These are phyloP conservation scores for Flaveria sonorensis DNA, from an alignment of 129 eudicot genomes.

Conservation along the genomic window DNA sequence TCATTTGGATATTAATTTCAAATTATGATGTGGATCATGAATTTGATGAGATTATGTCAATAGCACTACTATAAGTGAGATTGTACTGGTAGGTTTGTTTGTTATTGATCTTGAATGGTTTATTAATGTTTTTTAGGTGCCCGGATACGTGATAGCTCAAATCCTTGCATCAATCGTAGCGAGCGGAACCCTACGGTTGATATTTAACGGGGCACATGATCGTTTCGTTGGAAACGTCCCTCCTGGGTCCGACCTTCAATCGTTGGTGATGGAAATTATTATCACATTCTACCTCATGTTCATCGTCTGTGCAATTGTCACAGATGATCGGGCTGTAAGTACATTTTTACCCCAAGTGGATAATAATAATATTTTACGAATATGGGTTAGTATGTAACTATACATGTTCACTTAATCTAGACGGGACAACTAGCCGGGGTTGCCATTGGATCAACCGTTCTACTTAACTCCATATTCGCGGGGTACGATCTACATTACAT, in stretches of 20 bases:
- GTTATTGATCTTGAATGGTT: background rate
- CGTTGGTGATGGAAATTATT: constrained; percentile 63
- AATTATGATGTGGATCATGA: background rate
- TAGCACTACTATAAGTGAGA: no score
- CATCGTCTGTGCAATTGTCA: constrained; percentile 71
- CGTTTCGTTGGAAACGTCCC: constrained; percentile 68
- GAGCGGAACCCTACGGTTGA: constrained; percentile 62
- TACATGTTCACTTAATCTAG: background rate
- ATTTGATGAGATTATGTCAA: no score
- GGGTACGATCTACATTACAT: constrained; percentile 1
- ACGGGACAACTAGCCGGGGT: constrained; percentile 27
- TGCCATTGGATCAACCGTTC: constrained; percentile 27
- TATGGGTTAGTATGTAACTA: background rate
- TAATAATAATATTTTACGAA: background rate
- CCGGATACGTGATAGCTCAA: constrained; percentile 60
- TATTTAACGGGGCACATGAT: constrained; percentile 61
- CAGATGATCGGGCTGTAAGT: constrained; percentile 81
- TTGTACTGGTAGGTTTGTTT: no score
- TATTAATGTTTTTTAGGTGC: constrained; percentile 44
- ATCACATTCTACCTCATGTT: constrained; percentile 89
- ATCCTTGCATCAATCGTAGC: constrained; percentile 69
- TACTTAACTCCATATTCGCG: constrained; percentile 15
- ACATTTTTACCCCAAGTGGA: background rate
- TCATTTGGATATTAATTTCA: background rate
- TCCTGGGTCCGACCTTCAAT: constrained; percentile 52